phyloP scores from a whole-genome alignment of 305 asterid species.

The Plantago lanceolata region DNA sequence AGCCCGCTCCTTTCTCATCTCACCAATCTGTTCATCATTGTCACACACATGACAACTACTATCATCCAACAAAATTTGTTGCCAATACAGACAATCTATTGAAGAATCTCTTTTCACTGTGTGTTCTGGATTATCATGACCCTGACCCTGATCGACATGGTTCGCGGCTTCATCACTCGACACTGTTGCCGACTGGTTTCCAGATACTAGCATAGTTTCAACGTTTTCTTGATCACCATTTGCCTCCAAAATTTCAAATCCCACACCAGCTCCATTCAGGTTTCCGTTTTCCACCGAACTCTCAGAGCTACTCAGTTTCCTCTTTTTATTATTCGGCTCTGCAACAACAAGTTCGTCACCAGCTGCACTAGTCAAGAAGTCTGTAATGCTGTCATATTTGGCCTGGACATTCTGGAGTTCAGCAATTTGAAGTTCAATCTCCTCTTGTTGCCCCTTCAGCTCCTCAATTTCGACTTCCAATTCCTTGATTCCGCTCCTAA shows the following conservation, averaged over 20 bases:
- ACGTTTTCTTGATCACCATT: conserved; percentile 5
- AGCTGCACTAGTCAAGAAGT: conserved; percentile 26
- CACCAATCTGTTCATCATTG: no score
- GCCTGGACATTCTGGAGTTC: conserved; percentile 3
- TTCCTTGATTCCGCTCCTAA: conserved; percentile 18
- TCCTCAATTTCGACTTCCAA: conserved; percentile 31
- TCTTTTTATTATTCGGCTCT: no score
- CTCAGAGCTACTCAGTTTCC: no score
- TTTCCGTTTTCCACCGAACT: no score
- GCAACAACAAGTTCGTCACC: conserved; percentile 1
- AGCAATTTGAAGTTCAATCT: conserved; percentile 25
- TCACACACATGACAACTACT: no score
- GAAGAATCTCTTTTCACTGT: no score
- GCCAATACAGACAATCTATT: no score
- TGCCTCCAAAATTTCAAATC: not conserved
- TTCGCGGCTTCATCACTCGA: not conserved
- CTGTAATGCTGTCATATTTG: conserved; percentile 13
- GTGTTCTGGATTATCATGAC: not conserved
- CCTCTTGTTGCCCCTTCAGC: conserved; percentile 30
- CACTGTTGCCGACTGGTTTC: not conserved
- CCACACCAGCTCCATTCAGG: not conserved
- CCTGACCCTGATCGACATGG: not conserved
- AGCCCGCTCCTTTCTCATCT: no score
- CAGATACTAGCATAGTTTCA: no score
- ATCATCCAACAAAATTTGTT: no score